Evolutionary conservation across 2,329 filamentous ascomycete genomes (phyloP), one percentile per base, ranked within the genome.

Genomic region (Fusarium cicatricum): DNA sequence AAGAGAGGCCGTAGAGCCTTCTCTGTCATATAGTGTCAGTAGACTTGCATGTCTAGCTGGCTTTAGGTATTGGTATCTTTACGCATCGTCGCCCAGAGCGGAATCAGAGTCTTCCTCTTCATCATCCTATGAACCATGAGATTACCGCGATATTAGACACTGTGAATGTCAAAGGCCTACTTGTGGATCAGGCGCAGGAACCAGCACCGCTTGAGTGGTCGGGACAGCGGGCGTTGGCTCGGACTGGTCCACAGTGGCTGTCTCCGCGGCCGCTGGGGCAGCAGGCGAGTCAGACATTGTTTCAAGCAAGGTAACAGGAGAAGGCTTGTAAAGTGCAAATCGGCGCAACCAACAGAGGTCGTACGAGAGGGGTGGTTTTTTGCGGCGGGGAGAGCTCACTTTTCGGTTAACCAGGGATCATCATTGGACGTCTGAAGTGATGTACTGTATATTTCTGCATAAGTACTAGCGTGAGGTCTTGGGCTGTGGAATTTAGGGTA

Each of bases 1-100:
- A 26, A 67, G 60, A 2, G 65, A 67, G 10, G 64, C 64, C 14
- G 65, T 67, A 14, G 64, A 67, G 48, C 64, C 68, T 8, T 43
- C 62, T 9, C 65, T 68, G 15, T 3, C 9, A 12, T 6, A 5
- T 6, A 3, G 2, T 9, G 15, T 62, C 34, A 62, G 60, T 32
- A 9, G n/a, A n/a, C n/a, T n/a, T n/a, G n/a, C 36, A 44, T 31
- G 15, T 32, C 17, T 12, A 36, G 11, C 23, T 17, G 29, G 28
- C 23, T 2, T 14, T 12, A 23, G 28, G 26, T 7, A 45, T 34
- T 9, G 15, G 21, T 5, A 36, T 11, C 14, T 42, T 40, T 52
- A 62, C 60, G 51, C 60, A 46, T 62, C 60, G 12, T 39, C 38
- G 29, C 55, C 60, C n/a, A 62, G 55, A 23, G 55, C 50, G 15